These are phyloP conservation scores for Fusarium sp. DNA, from an alignment of 2,329 filamentous ascomycete species.

Conservation along the genomic window DNA sequence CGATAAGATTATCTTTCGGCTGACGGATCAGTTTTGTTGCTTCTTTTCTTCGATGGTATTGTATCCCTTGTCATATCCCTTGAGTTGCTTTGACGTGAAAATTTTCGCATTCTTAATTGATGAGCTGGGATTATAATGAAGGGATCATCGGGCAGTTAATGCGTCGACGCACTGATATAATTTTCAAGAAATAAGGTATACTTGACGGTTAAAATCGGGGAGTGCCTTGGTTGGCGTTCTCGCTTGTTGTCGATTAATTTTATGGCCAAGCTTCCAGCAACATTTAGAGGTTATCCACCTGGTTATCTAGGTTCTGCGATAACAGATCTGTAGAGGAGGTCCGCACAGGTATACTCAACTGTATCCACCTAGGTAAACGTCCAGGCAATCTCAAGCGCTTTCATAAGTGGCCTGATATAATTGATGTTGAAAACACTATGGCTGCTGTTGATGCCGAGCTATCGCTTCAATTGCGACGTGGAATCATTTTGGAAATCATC, in stretches of 20 bases:
- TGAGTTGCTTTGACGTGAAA: constrained; percentile 2
- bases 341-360: too few species aligned
- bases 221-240: rapidly evolving
- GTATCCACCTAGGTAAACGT: too few species aligned
- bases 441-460: too few species aligned
- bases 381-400: too few species aligned
- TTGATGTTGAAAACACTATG: too few species aligned
- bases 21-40: not conserved
- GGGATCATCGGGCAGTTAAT: not conserved
- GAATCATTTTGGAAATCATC: too few species aligned
- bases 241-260: not conserved
- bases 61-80: not conserved
- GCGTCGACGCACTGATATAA: not conserved
- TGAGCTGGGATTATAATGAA: not conserved
- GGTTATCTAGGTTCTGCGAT: too few species aligned
- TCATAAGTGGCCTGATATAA: too few species aligned
- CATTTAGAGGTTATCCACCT: not conserved
- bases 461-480: too few species aligned
- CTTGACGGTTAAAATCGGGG: not conserved
- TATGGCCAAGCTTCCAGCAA: not conserved
- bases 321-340: too few species aligned
- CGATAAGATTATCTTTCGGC: not conserved
- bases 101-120: not conserved
- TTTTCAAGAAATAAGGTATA: not conserved
- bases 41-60: not conserved